A percentile compares a stretch with the other conserved stretches of the same genome.
Conservation (phyloP, 1,284 basidiomycete species). For the Apiotrichum sp. region DNA sequence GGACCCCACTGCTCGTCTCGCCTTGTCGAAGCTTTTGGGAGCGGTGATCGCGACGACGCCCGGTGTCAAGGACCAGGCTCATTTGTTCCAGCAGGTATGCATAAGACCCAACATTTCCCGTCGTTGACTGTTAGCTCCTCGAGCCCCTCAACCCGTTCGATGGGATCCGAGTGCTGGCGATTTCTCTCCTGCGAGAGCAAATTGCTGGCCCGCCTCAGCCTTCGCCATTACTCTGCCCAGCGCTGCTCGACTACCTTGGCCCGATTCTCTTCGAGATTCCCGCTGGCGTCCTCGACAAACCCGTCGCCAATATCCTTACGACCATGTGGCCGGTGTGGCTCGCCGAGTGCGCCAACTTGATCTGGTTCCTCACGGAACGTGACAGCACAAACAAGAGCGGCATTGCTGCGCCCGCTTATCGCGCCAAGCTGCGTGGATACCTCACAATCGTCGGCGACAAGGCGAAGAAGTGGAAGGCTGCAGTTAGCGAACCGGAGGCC, state of each 20-base stretch:
- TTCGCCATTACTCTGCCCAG: conserved; percentile 8
- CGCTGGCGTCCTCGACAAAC: conserved; percentile 12
- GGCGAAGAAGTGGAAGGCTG: conserved; percentile 8
- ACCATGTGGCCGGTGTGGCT: conserved; percentile 28
- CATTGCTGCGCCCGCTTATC: conserved; percentile 27
- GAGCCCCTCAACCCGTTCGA: conserved; percentile 39
- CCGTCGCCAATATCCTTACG: conserved; percentile 13
- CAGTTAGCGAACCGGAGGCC: neutral
- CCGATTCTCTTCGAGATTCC: conserved; percentile 21
- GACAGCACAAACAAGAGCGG: conserved; percentile 13
- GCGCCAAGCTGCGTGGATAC: conserved; percentile 18
- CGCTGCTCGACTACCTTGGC: conserved; percentile 14
- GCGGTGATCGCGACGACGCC: conserved; percentile 17
- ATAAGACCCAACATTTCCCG: neutral
- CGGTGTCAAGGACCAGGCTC: conserved; percentile 16
- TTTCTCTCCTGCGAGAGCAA: conserved; percentile 30
- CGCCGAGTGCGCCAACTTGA: conserved; percentile 22
- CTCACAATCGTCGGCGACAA: conserved; percentile 1
- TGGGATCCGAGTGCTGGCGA: conserved; percentile 26
- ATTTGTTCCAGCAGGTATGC: conserved; percentile 27
- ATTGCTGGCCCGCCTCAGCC: conserved; percentile 12
- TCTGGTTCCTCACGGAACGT: conserved; percentile 13
- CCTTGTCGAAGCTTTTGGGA: conserved; percentile 33
- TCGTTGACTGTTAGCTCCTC: conserved; percentile 20
- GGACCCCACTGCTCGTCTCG: conserved; percentile 21